These are phyloP conservation scores for Eimeria falciformis DNA, from an alignment of 169 alveolate species.

Conservation along the genomic window DNA sequence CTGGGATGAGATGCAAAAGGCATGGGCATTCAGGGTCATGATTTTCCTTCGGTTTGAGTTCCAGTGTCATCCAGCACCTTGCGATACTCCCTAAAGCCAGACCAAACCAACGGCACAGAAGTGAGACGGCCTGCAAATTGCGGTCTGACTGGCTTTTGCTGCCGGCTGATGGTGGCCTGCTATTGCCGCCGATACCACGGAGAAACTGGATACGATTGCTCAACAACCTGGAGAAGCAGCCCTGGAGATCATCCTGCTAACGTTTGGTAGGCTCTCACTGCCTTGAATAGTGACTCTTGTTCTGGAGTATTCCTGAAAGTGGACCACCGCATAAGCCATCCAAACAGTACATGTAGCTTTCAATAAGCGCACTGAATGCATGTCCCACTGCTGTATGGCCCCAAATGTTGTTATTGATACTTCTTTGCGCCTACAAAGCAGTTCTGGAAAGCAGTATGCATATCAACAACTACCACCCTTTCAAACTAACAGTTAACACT, in stretches of 20 bases:
- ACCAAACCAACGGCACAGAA: not conserved
- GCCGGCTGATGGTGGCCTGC: not conserved
- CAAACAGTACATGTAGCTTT: not conserved
- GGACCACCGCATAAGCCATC: not conserved
- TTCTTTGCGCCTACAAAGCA: not conserved
- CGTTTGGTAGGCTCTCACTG: slow-evolving; percentile 10
- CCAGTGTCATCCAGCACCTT: slow-evolving; percentile 22
- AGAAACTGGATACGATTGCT: not conserved
- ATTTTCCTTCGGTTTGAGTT: not conserved
- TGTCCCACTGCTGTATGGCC: not conserved
- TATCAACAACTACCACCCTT: not conserved
- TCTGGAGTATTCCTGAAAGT: slow-evolving; percentile 27
- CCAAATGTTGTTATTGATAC: not conserved
- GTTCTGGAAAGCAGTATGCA: not conserved
- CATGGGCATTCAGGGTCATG: not conserved
- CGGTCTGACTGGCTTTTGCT: not conserved
- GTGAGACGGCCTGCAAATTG: not conserved
- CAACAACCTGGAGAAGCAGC: not conserved
- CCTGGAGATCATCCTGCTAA: not conserved
- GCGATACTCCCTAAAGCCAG: slow-evolving; percentile 66
- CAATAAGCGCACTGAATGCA: not conserved
- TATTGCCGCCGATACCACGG: not conserved
- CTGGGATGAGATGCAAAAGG: too few relatives aligned
- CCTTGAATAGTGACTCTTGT: slow-evolving; percentile 52
- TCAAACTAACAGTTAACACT: not conserved